These are phyloP conservation scores for Dryas integrifolia DNA, from an alignment of 331 rosid genomes.

Conservation along the genomic window DNA sequence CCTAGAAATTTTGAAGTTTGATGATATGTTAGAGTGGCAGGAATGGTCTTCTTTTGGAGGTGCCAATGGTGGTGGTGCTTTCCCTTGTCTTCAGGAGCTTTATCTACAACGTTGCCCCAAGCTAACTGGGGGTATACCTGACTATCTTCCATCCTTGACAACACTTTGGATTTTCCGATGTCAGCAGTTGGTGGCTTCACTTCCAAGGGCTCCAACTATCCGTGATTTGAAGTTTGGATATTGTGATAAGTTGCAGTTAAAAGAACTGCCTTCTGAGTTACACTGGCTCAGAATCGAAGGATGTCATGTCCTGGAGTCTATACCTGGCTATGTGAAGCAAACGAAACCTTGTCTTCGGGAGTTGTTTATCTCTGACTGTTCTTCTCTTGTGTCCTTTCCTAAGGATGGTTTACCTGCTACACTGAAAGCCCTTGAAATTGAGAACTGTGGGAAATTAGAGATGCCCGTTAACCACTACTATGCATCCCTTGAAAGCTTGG, in stretches of 20 bases:
- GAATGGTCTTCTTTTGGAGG: not conserved
- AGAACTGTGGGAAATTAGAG: not conserved
- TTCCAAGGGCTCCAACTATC: not conserved
- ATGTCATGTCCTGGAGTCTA: not conserved
- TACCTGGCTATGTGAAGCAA: not conserved
- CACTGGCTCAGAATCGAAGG: not conserved
- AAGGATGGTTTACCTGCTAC: not conserved
- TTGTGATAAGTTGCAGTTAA: not conserved
- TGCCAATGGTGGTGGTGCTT: not conserved
- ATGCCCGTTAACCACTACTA: not conserved
- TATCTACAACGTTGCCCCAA: not conserved
- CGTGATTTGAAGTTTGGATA: not conserved
- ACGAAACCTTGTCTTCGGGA: not conserved
- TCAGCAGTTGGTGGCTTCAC: constrained; percentile 2
- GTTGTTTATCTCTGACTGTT: not conserved
- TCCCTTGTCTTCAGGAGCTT: constrained; percentile 1
- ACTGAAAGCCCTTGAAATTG: not conserved
- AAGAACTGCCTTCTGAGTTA: not conserved
- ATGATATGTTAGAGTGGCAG: constrained; percentile 5
- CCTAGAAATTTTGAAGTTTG: not conserved
- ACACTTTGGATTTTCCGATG: constrained; percentile 2
- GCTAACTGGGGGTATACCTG: not conserved
- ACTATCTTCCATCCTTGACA: constrained; percentile 28
- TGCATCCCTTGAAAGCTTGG: not conserved
- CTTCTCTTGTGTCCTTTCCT: not conserved